These are phyloP conservation scores for Penicillium janthinellum DNA, from an alignment of 2,329 filamentous ascomycete genomes.

Conservation along the genomic window DNA sequence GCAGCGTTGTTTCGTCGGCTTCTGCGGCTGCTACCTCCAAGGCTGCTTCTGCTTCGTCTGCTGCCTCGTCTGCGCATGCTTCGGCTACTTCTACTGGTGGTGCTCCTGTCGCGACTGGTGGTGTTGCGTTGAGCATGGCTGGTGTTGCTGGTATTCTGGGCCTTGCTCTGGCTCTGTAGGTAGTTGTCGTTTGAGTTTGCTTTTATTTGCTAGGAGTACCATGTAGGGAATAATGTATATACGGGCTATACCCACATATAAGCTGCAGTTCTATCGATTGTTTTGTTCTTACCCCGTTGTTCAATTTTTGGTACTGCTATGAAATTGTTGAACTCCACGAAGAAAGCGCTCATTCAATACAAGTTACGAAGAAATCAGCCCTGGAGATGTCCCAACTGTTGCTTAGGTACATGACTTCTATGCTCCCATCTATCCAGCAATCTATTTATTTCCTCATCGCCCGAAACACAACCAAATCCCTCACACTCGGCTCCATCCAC, in stretches of 20 bases:
- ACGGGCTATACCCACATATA: not conserved
- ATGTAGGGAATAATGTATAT: not conserved
- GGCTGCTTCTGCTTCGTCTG: not conserved
- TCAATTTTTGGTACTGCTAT: not conserved
- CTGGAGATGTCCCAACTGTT: too few species aligned
- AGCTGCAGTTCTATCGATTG: not conserved
- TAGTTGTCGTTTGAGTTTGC: not conserved
- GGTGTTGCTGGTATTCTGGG: slow-evolving; percentile 30
- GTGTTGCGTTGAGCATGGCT: slow-evolving; percentile 26
- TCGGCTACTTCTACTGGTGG: slow-evolving; percentile 25
- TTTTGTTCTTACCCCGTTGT: not conserved
- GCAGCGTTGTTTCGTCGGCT: not conserved
- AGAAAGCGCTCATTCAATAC: too few species aligned
- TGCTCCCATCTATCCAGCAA: too few species aligned
- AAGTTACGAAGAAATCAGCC: too few species aligned
- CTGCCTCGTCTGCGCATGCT: slow-evolving; percentile 8
- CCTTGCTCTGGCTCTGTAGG: slow-evolving; percentile 30
- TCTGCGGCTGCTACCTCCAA: not conserved
- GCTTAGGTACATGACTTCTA: too few species aligned
- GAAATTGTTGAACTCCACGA: not conserved
- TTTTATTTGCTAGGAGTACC: not conserved
- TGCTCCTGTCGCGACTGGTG: slow-evolving; percentile 27
- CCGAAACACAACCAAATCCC: slow-evolving; percentile 6
- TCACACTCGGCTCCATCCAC: not conserved
- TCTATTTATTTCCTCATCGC: not conserved